Evolutionary conservation across 305 asterid species (phyloP).

Genomic region (Fraxinus sp.): DNA sequence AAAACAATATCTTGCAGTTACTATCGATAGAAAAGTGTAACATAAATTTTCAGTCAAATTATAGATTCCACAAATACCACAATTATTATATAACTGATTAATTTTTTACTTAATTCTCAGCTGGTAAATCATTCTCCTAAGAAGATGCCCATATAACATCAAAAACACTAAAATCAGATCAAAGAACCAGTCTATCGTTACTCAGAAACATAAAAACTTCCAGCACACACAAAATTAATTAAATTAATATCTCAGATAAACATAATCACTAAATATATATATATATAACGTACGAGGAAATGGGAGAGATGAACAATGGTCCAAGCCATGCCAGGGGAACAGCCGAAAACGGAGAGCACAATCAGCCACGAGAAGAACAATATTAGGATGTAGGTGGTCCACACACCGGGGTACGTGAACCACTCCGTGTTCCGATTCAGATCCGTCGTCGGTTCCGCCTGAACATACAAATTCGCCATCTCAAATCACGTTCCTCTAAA

Average conservation of each 20-base stretch:
- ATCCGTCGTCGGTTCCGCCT: conserved; percentile 28
- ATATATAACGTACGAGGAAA: conserved; percentile 21
- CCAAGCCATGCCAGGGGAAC: conserved; percentile 37
- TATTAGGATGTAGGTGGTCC: conserved; percentile 36
- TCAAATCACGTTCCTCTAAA: neutral
- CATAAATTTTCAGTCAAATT: neutral
- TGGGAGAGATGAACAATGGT: conserved; percentile 30
- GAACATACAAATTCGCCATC: conserved; percentile 34
- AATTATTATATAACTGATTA: neutral
- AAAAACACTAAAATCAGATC: neutral
- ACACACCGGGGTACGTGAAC: conserved; percentile 35
- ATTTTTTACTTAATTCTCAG: neutral
- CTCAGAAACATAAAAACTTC: neutral
- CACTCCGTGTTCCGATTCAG: conserved; percentile 33
- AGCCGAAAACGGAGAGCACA: conserved; percentile 24
- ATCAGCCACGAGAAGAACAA: conserved; percentile 34
- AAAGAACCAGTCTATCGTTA: neutral
- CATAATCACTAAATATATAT: neutral
- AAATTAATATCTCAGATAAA: neutral
- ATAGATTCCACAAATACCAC: neutral
- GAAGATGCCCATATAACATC: neutral
- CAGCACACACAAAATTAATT: neutral
- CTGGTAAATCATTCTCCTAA: neutral
- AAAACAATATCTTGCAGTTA: neutral
- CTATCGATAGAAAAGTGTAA: neutral